Percentiles rank a stretch among this genome's conserved stretches.
These are phyloP conservation scores for Trichoderma hamatum DNA, from an alignment of 2,329 filamentous ascomycete genomes.

Conservation along the genomic window DNA sequence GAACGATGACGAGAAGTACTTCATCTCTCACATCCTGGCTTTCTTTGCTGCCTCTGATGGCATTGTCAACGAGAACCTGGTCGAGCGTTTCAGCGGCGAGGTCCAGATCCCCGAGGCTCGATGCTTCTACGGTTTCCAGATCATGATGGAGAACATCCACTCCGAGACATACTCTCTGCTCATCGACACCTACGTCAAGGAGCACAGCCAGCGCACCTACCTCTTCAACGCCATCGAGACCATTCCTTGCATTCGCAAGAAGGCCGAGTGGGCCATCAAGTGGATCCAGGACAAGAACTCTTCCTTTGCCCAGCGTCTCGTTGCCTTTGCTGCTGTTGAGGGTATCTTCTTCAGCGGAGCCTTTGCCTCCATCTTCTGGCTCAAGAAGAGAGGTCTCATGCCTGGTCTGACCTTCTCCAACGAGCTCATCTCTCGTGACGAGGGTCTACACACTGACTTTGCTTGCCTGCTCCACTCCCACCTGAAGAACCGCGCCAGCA, in stretches of 20 bases:
- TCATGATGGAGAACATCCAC: constrained; percentile 99
- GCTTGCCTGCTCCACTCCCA: constrained; percentile 98
- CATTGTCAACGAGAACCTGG: constrained; percentile 99
- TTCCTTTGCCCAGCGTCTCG: constrained; percentile 91
- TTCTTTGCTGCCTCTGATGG: constrained; percentile 99
- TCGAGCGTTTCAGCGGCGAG: constrained; percentile 96
- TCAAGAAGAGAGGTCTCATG: constrained; percentile 99
- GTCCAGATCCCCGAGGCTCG: constrained; percentile 97
- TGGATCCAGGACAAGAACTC: constrained; percentile 96
- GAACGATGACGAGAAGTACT: constrained; percentile 96
- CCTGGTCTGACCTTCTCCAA: constrained; percentile 98
- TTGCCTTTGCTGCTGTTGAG: constrained; percentile 96
- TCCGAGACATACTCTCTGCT: constrained; percentile 99
- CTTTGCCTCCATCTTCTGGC: constrained; percentile 99
- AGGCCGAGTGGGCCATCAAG: constrained; percentile 94
- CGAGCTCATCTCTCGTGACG: constrained; percentile 98
- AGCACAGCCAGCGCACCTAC: constrained; percentile 88
- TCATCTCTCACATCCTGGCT: constrained; percentile 96
- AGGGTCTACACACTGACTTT: constrained; percentile 99
- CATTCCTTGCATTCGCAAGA: constrained; percentile 97
- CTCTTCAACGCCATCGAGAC: constrained; percentile 99
- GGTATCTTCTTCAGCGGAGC: constrained; percentile 99
- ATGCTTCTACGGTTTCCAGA: constrained; percentile 99
- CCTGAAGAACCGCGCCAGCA: constrained; percentile 85
- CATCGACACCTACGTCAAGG: constrained; percentile 99